Evolutionary conservation across 352 stramenopile genomes (phyloP), one percentile per base, ranked within the genome.

Genomic region (Phytophthora niederhauseri): DNA sequence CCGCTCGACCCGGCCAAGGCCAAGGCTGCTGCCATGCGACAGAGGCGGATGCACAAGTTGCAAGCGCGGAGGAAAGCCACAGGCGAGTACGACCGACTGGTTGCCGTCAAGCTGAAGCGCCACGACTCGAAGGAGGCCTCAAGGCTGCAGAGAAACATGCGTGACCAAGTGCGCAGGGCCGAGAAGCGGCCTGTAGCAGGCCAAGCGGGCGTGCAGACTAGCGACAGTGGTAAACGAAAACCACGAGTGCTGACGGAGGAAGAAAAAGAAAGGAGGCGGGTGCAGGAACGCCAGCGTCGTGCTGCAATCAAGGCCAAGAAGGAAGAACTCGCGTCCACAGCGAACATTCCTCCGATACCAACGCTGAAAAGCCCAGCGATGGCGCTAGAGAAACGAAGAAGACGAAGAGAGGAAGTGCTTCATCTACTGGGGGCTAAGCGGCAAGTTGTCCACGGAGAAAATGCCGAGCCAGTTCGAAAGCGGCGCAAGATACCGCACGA

Each of bases 11-110:
- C 30, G 5, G 55, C 38, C 2, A 70, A 66, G 30, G 56, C 43
- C 8, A 63, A 59, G 38, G 55, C 67, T 22, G 61, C 61, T 20
- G 41, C 45, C 0, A 15, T 19, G 5, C 55, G 67, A 6, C 61
- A 60, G 22, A 49, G 61, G 14, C 54, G 67, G 41, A 74, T 70
- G 67, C 61, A 31, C 9, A 74, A 74, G 38, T 26, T 74, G 14
- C 36, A 26, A 46, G 62, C 46, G 7, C 67, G 67, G 30, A 49
- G 67, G 49, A 59, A 54, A 36, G 67, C 67, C 43, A 70, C 54
- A 4, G 67, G 61, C 30, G 67, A 70, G 31, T n/a, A 55, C 20
- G 38, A 51, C 14, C 48, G 56, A 59, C 50, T 66, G 36, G 9
- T 19, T 30, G 55, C 67, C 17, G 8, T 63, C 15, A 74, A 74